Evolutionary conservation across 2,329 filamentous ascomycete species (phyloP).

Genomic region (Podosphaera xanthii): DNA sequence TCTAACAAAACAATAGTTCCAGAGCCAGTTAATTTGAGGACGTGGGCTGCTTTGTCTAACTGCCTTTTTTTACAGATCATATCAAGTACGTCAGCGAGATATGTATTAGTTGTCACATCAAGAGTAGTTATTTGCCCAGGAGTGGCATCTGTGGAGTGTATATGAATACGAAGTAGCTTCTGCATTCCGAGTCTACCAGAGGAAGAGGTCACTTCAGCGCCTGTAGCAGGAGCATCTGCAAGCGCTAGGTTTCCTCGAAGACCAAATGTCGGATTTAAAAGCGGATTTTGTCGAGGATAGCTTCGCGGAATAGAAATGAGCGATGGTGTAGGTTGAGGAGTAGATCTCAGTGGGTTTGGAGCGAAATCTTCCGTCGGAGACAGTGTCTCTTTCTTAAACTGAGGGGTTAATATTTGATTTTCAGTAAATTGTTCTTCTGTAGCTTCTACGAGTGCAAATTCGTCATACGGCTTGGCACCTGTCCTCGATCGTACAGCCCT

Average conservation of each 20-base stretch:
- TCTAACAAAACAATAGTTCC: conserved; percentile 56
- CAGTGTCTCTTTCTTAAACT: conserved; percentile 33
- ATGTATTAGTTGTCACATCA: conserved; percentile 61
- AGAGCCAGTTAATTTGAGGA: conserved; percentile 54
- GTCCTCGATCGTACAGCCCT: conserved; percentile 34
- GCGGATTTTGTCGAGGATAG: conserved; percentile 27
- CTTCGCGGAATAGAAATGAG: conserved; percentile 16
- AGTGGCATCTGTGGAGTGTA: conserved; percentile 43
- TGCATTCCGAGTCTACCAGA: conserved; percentile 30
- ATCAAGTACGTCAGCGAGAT: conserved; percentile 62
- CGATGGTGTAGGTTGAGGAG: conserved; percentile 10
- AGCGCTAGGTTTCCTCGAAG: conserved; percentile 29
- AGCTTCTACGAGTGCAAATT: conserved; percentile 59
- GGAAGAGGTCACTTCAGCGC: conserved; percentile 13
- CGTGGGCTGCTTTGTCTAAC: conserved; percentile 56
- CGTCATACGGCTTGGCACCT: conserved; percentile 57
- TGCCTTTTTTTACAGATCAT: conserved; percentile 55
- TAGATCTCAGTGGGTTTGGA: conserved; percentile 20
- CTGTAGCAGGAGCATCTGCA: conserved; percentile 31
- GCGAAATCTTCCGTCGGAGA: conserved; percentile 18
- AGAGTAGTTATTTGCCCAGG: conserved; percentile 53
- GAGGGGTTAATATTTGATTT: conserved; percentile 44
- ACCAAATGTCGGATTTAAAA: conserved; percentile 31
- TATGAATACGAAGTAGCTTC: conserved; percentile 49
- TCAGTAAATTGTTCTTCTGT: conserved; percentile 42